A percentile compares a stretch with the other conserved stretches of the same genome.
phyloP scores from a whole-genome alignment of 2,329 filamentous ascomycete genomes.

The Arthrobotrys megalospora region DNA sequence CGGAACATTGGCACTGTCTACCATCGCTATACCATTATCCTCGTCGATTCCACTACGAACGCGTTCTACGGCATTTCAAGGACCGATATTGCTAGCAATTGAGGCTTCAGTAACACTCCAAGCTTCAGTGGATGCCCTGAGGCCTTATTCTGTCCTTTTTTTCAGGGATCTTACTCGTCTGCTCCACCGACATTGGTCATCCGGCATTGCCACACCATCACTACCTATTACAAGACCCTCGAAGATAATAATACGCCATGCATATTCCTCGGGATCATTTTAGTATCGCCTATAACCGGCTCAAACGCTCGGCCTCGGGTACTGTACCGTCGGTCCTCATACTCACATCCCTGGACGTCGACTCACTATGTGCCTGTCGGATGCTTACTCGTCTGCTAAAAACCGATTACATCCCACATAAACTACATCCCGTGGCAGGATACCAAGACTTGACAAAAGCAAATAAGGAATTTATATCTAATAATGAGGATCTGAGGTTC shows the following conservation, averaged over 20 bases:
- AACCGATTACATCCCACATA: constrained; percentile 97
- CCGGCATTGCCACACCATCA: neutral
- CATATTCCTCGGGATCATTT: constrained; percentile 93
- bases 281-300: constrained; percentile 90
- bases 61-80: constrained; percentile 25
- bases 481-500: constrained; percentile 68
- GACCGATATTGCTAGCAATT: neutral
- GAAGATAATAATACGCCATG: constrained; percentile 73
- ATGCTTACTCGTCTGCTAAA: constrained; percentile 95
- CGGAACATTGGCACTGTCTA: constrained; percentile 12
- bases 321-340: constrained; percentile 82
- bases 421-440: constrained; percentile 93
- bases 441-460: constrained; percentile 86
- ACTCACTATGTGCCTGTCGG: constrained; percentile 93
- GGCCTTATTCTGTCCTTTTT: neutral
- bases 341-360: constrained; percentile 92
- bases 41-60: constrained; percentile 18
- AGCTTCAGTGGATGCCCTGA: neutral
- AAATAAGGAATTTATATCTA: constrained; percentile 62
- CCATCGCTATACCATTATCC: constrained; percentile 6
- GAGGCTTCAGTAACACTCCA: neutral
- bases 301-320: constrained; percentile 90
- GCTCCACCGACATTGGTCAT: neutral
- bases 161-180: neutral
- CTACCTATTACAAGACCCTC: neutral